A percentile compares a stretch with the other conserved stretches of the same genome.
Evolutionary conservation across 2,329 filamentous ascomycete genomes (phyloP).

Genomic region (Ophiocordyceps camponoti-leonardi): DNA sequence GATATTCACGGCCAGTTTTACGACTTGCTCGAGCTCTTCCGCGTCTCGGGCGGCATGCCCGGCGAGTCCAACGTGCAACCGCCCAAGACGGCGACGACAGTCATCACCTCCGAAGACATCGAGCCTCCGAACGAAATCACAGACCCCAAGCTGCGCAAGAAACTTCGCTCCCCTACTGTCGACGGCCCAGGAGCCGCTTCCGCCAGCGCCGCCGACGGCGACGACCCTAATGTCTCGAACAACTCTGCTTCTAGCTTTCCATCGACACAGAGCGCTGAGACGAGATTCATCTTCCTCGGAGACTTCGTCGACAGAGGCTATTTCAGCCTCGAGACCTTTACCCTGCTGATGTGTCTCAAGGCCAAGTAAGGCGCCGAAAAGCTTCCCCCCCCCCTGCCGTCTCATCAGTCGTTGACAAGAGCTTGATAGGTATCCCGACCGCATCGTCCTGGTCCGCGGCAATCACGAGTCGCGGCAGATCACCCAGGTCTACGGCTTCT

Average conservation of each 20-base stretch:
- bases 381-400: not conserved
- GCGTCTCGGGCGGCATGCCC: slow-evolving; percentile 92
- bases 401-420: slow-evolving; percentile 43
- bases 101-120: slow-evolving; percentile 81
- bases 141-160: slow-evolving; percentile 82
- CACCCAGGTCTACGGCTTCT: slow-evolving; percentile 98
- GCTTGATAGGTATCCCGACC: slow-evolving; percentile 81
- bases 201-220: slow-evolving; percentile 40
- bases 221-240: slow-evolving; percentile 87
- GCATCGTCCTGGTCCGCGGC: slow-evolving; percentile 94
- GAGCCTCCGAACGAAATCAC: slow-evolving; percentile 94
- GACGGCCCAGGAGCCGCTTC: slow-evolving; percentile 28
- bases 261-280: slow-evolving; percentile 41
- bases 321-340: slow-evolving; percentile 97
- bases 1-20: slow-evolving; percentile 99
- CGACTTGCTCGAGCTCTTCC: slow-evolving; percentile 97
- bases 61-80: slow-evolving; percentile 57
- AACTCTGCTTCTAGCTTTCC: slow-evolving; percentile 97
- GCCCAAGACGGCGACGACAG: slow-evolving; percentile 49
- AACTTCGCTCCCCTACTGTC: slow-evolving; percentile 40
- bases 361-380: slow-evolving; percentile 27
- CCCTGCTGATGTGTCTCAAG: slow-evolving; percentile 88
- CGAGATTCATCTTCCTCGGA: slow-evolving; percentile 99
- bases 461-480: slow-evolving; percentile 99
- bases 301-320: slow-evolving; percentile 97